Evolutionary conservation across 2,329 filamentous ascomycete genomes (phyloP).

Genomic region (Sporothrix protearum): DNA sequence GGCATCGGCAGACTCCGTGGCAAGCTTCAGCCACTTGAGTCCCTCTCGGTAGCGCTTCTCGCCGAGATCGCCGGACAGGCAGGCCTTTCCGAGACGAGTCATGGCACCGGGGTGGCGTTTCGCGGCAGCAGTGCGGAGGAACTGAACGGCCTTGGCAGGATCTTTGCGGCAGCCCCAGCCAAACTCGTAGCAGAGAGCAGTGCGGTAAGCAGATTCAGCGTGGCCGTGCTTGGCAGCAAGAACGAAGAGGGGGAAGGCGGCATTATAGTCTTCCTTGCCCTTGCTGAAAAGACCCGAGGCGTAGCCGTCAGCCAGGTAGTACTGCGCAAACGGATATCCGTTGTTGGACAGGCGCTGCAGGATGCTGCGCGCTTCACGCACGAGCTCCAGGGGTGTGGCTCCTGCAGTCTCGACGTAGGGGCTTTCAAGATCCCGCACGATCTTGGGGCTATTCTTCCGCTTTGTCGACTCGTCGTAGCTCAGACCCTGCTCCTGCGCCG

Average conservation of each 20-base stretch:
- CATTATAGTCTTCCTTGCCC: conserved; percentile 85
- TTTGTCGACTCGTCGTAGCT: conserved; percentile 47
- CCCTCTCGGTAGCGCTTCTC: conserved; percentile 84
- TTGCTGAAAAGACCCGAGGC: conserved; percentile 94
- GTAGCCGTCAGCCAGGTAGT: conserved; percentile 92
- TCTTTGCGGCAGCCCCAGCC: conserved; percentile 94
- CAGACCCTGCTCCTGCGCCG: conserved; percentile 73
- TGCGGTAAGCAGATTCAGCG: conserved; percentile 90
- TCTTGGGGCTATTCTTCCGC: conserved; percentile 47
- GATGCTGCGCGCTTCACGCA: conserved; percentile 85
- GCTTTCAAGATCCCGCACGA: conserved; percentile 46
- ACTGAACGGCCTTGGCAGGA: conserved; percentile 87
- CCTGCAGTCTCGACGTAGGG: conserved; percentile 46
- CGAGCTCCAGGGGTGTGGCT: conserved; percentile 61
- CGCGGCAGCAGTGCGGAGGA: conserved; percentile 81
- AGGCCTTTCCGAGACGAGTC: conserved; percentile 86
- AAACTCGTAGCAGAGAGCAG: conserved; percentile 94
- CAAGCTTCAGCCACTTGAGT: conserved; percentile 93
- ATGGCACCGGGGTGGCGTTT: conserved; percentile 96
- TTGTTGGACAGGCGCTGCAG: conserved; percentile 80
- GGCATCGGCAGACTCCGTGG: conserved; percentile 78
- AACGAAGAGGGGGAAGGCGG: conserved; percentile 88
- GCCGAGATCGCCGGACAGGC: conserved; percentile 83
- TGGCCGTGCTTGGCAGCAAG: conserved; percentile 95
- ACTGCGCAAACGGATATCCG: conserved; percentile 95